Base-by-base conservation (phyloP, 176 grass and related monocot genomes). In the Bothriochloa decipiens region DNA sequence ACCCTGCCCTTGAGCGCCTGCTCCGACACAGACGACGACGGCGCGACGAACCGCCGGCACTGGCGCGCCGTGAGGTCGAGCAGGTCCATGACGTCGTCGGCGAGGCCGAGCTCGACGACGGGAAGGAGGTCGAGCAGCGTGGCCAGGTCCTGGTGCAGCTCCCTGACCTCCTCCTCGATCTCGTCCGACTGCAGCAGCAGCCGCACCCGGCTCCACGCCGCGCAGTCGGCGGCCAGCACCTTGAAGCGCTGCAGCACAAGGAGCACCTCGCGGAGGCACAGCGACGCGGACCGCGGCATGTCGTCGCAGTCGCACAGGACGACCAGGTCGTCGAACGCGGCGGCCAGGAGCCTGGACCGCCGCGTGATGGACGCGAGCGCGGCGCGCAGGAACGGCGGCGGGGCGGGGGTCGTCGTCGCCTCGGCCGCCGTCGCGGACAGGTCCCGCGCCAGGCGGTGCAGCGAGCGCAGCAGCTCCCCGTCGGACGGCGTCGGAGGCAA, bases 81-180 rank as follows among this genome's bases (percentile, higher is more conserved):
- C 1, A 96, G 61, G 75, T 99, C 93, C 5, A 61, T 23, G 17
- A 96, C 89, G 65, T 94, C 96, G 0, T 99, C 93, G 57, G 78
- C 82, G 40, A 99, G 85, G 4, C 86, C 87, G 0, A 99, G 86
- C 43, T 99, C 93, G n/a, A 73, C 85, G 63, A 86, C 76, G 6
- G 90, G 93, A 5, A 99, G 68, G 22, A 99, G 91, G 68, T 96
- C 97, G 11, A 99, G 91, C 57, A 99, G 84, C 66, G 91, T 99
- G 23, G 93, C 89, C 0, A 96, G 84, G n/a, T 99, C 91, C 37
- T 89, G 81, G 74, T 88, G 87, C 28, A 94, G 88, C 84, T 91
- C 93, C 26, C 89, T 67, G 27, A 94, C 81, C 74, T 92, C 91
- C 20, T 79, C 88, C 77, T 71, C 91, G 46, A 82, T 61, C 42